A percentile compares a stretch with the other conserved stretches of the same genome.
These are phyloP conservation scores for Fusarium luffae DNA, from an alignment of 2,329 filamentous ascomycete species.

Conservation along the genomic window DNA sequence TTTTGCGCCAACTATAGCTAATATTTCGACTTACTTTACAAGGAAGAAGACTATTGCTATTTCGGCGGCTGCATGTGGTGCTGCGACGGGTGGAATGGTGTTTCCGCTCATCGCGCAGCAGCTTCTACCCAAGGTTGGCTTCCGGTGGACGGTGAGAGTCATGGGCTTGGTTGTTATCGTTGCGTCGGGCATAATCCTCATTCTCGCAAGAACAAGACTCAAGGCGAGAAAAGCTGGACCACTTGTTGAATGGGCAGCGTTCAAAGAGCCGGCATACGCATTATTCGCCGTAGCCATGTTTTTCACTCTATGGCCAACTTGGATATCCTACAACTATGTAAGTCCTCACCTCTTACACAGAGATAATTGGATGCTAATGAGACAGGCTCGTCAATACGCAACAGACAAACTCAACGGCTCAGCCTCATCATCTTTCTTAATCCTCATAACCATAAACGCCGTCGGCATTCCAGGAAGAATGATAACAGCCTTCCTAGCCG, in stretches of 20 bases:
- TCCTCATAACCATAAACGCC: constrained; percentile 70
- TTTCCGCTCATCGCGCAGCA: constrained; percentile 69
- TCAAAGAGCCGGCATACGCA: constrained; percentile 59
- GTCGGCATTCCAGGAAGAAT: constrained; percentile 67
- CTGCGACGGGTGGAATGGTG: constrained; percentile 70
- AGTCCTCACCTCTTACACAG: constrained; percentile 22
- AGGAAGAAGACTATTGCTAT: constrained; percentile 69
- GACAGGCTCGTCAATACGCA: constrained; percentile 53
- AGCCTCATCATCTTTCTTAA: constrained; percentile 63
- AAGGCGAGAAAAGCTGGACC: constrained; percentile 61
- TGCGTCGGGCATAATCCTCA: constrained; percentile 52
- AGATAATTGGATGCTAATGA: neutral
- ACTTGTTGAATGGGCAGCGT: constrained; percentile 62
- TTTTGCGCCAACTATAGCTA: constrained; percentile 64
- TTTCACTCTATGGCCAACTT: constrained; percentile 60
- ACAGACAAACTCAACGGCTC: constrained; percentile 57
- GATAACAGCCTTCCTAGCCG: constrained; percentile 65
- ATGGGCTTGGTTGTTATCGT: constrained; percentile 69
- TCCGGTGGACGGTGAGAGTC: constrained; percentile 71
- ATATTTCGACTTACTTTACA: constrained; percentile 70
- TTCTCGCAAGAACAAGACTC: constrained; percentile 60
- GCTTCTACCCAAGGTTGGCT: constrained; percentile 69
- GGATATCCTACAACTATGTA: constrained; percentile 62
- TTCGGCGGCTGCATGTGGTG: constrained; percentile 68
- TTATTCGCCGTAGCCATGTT: constrained; percentile 52